A percentile compares a stretch with the other conserved stretches of the same genome.
Conservation (phyloP, 495 filamentous ascomycete genomes). For the Opeltia flavorubescens region DNA sequence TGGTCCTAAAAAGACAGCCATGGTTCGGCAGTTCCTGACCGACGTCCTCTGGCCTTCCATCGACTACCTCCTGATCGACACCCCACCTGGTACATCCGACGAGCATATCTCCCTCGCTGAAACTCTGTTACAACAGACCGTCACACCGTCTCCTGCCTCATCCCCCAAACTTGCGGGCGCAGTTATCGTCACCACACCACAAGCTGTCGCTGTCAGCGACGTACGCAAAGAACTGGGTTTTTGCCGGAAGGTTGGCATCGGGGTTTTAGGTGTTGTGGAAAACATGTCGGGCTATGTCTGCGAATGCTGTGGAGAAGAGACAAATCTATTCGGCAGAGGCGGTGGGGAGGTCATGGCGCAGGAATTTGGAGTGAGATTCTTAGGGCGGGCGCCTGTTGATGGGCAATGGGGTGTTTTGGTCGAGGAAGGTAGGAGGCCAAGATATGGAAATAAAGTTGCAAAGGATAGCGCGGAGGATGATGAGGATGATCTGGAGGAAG, state of each 20-base stretch:
- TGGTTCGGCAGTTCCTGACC: slow-evolving; percentile 89
- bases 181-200: slow-evolving; percentile 89
- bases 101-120: slow-evolving; percentile 94
- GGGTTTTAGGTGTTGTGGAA: slow-evolving; percentile 79
- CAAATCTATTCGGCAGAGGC: slow-evolving; percentile 79
- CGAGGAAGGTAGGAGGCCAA: slow-evolving; percentile 41
- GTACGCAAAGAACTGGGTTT: slow-evolving; percentile 96
- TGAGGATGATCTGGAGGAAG: slow-evolving; percentile 23
- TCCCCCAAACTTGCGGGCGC: slow-evolving; percentile 48
- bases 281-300: slow-evolving; percentile 98
- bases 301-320: slow-evolving; percentile 86
- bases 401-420: slow-evolving; percentile 52
- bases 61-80: slow-evolving; percentile 89
- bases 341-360: slow-evolving; percentile 82
- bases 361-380: slow-evolving; percentile 69
- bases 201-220: slow-evolving; percentile 84
- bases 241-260: slow-evolving; percentile 71
- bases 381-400: slow-evolving; percentile 85
- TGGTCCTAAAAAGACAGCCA: slow-evolving; percentile 96
- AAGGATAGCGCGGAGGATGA: slow-evolving; percentile 15
- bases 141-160: slow-evolving; percentile 20
- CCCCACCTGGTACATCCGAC: slow-evolving; percentile 89
- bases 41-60: slow-evolving; percentile 80
- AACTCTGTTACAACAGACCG: slow-evolving; percentile 46
- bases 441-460: slow-evolving; percentile 7